These are phyloP conservation scores for Cladophialophora yegresii DNA, from an alignment of 2,329 filamentous ascomycete species.

Conservation along the genomic window DNA sequence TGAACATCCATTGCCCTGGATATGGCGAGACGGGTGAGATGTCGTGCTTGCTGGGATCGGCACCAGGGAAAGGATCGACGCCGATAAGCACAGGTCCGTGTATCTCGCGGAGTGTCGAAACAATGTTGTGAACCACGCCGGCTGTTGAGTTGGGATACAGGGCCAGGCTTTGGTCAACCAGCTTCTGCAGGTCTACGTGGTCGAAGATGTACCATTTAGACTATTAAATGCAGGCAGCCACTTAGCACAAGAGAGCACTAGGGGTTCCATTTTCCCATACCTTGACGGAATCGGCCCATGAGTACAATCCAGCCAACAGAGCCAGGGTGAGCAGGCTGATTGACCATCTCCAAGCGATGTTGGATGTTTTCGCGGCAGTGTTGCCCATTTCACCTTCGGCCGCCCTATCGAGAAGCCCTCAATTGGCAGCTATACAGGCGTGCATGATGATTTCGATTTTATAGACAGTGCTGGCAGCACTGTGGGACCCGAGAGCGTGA, in stretches of 20 bases:
- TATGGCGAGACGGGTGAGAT: slow-evolving; percentile 20
- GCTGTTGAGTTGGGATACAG: slow-evolving; percentile 50
- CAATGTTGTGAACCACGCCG: slow-evolving; percentile 65
- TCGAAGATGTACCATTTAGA: slow-evolving; percentile 36
- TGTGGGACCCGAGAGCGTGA: slow-evolving; percentile 8
- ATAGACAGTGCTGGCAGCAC: background rate
- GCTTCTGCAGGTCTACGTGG: slow-evolving; percentile 31
- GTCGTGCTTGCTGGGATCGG: slow-evolving; percentile 2
- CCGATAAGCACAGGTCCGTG: slow-evolving; percentile 37
- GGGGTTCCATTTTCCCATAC: background rate
- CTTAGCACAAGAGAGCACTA: background rate
- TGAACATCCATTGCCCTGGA: slow-evolving; percentile 76
- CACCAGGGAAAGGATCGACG: slow-evolving; percentile 20
- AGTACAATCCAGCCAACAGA: slow-evolving; percentile 10
- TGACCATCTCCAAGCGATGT: slow-evolving; percentile 6
- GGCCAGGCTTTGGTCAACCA: slow-evolving; percentile 33
- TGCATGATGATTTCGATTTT: background rate
- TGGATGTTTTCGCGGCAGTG: background rate
- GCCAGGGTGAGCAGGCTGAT: slow-evolving; percentile 7
- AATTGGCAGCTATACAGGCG: background rate
- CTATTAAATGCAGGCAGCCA: background rate
- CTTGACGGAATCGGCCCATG: slow-evolving; percentile 21
- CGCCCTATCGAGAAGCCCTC: background rate
- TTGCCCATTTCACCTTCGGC: background rate
- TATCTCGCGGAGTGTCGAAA: slow-evolving; percentile 56